Percentiles rank a stretch among this genome's conserved stretches.
Conservation (phyloP, 2,329 filamentous ascomycete species). For the Fusarium sp. region DNA sequence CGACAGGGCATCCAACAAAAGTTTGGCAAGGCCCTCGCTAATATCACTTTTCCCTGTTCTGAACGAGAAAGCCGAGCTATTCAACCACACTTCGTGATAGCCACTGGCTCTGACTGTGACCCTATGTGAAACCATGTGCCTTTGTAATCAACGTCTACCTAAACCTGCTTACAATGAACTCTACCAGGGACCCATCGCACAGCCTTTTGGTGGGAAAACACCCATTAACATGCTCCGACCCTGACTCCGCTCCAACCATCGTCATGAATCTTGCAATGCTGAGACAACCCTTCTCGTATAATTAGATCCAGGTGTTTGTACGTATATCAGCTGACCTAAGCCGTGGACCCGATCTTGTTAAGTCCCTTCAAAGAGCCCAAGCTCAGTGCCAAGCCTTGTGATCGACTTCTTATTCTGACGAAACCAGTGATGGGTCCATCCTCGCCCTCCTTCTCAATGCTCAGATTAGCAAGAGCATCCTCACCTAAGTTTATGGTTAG, state of each 20-base stretch:
- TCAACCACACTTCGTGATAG: not conserved
- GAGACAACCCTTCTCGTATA: slow-evolving; percentile 26
- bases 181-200: slow-evolving; percentile 44
- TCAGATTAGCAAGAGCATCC: slow-evolving; percentile 96
- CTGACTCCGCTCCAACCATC: slow-evolving; percentile 44
- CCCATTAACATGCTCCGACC: slow-evolving; percentile 47
- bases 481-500: slow-evolving; percentile 72
- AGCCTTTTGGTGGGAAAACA: slow-evolving; percentile 47
- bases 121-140: slow-evolving; percentile 30
- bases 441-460: slow-evolving; percentile 96
- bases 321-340: slow-evolving; percentile 33
- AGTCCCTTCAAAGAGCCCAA: slow-evolving; percentile 94
- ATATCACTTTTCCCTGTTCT: slow-evolving; percentile 4
- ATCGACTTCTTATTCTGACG: slow-evolving; percentile 96
- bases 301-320: slow-evolving; percentile 21
- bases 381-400: slow-evolving; percentile 92
- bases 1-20: not conserved
- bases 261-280: slow-evolving; percentile 43
- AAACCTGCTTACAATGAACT: slow-evolving; percentile 44
- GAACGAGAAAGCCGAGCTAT: not conserved
- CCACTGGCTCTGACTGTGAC: not conserved
- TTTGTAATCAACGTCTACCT: slow-evolving; percentile 44
- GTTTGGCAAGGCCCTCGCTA: not conserved
- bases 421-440: slow-evolving; percentile 96
- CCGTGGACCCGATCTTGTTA: slow-evolving; percentile 74